Evolutionary conservation across 345 rosid species (phyloP).

Genomic region (Schrenkiella parvula): DNA sequence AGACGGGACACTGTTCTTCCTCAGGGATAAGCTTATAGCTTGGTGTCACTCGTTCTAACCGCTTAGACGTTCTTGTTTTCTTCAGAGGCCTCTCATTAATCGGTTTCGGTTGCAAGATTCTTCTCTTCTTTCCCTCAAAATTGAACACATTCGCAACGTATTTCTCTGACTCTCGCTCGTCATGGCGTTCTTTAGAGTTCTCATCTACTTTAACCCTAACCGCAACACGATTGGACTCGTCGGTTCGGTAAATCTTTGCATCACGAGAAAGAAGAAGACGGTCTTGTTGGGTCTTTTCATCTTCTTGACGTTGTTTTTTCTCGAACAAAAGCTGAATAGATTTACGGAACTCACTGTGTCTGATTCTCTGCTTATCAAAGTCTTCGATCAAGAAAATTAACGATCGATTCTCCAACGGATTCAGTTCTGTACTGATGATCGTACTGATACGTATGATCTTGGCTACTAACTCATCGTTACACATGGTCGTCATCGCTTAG

Average conservation of each 20-base stretch:
- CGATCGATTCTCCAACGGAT: background rate
- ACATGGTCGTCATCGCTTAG: no score
- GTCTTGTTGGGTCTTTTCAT: background rate
- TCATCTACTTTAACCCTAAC: background rate
- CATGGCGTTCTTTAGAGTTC: background rate
- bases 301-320: background rate
- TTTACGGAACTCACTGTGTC: background rate
- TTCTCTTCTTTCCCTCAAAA: background rate
- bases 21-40: slow-evolving; percentile 1
- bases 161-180: background rate
- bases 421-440: no score
- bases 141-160: background rate
- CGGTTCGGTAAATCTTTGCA: no score
- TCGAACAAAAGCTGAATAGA: background rate
- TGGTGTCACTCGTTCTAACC: background rate
- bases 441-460: no score
- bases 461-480: no score
- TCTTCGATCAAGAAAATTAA: background rate
- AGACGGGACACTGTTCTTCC: background rate
- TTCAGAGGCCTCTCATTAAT: background rate
- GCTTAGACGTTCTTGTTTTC: background rate
- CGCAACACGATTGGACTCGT: background rate
- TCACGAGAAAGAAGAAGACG: background rate
- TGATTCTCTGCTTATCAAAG: background rate
- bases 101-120: background rate